Conservation (phyloP, 768 basidiomycete genomes). For the Kwoniella sp. region DNA sequence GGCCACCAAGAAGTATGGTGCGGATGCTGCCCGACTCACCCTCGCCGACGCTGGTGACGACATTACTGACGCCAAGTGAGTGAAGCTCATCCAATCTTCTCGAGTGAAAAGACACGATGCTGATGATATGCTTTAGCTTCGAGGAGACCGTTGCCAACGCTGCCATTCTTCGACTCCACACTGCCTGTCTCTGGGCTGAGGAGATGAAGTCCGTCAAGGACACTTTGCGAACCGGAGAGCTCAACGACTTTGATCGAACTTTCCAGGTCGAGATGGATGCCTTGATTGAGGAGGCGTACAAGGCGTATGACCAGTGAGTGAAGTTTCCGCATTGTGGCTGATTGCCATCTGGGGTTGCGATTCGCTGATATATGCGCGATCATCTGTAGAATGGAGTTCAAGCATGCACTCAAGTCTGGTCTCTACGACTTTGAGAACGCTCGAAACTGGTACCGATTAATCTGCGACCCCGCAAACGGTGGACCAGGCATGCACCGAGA, state of each 20-base stretch:
- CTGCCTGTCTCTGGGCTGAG: conserved; percentile 87
- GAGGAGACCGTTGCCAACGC: conserved; percentile 98
- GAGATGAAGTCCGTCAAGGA: conserved; percentile 69
- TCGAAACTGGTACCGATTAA: conserved; percentile 95
- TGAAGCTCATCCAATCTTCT: too few species aligned
- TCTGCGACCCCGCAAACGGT: conserved; percentile 71
- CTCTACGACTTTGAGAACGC: conserved; percentile 92
- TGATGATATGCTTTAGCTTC: conserved; percentile 60
- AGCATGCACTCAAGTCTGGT: conserved; percentile 90
- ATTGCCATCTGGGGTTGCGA: too few species aligned
- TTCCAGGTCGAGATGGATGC: conserved; percentile 91
- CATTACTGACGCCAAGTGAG: conserved; percentile 86
- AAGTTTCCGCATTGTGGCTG: too few species aligned
- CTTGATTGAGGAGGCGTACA: conserved; percentile 77
- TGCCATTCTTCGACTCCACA: conserved; percentile 88
- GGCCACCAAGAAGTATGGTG: conserved; percentile 90
- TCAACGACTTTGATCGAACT: conserved; percentile 73
- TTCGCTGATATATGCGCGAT: conserved; percentile 12
- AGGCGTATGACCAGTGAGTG: conserved; percentile 77
- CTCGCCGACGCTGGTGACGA: conserved; percentile 97
- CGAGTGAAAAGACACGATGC: too few species aligned
- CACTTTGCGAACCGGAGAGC: conserved; percentile 69
- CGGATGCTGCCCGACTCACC: conserved; percentile 86
- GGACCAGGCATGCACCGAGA: conserved; percentile 77
- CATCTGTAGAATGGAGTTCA: conserved; percentile 76